Evolutionary conservation across 306 rosid genomes (phyloP).

Genomic region (Benincasa hispida): DNA sequence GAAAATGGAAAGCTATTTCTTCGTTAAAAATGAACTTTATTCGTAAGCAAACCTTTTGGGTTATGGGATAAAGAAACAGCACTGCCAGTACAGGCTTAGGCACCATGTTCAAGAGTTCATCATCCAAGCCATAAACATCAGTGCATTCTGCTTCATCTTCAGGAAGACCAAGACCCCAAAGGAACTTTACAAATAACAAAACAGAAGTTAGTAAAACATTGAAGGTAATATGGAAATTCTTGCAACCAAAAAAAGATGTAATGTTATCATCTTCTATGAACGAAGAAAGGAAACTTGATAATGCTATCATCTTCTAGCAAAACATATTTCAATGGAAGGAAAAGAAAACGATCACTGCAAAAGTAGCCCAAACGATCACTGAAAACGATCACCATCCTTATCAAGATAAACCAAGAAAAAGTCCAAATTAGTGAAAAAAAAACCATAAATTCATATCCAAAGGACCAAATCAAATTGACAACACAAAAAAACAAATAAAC

Average conservation of each 20-base stretch:
- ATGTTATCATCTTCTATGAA: too few relatives aligned
- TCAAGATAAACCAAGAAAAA: too few relatives aligned
- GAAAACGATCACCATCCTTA: too few relatives aligned
- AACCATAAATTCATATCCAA: too few relatives aligned
- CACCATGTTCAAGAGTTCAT: slow-evolving; percentile 84
- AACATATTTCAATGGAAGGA: too few relatives aligned
- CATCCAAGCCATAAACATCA: slow-evolving; percentile 86
- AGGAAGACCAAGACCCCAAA: slow-evolving; percentile 79
- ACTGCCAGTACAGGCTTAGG: slow-evolving; percentile 94
- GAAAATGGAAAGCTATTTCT: slow-evolving; percentile 9
- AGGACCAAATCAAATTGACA: too few relatives aligned
- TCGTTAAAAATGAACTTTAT: neutral
- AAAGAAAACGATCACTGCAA: too few relatives aligned
- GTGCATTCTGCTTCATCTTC: slow-evolving; percentile 58
- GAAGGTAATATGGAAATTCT: neutral
- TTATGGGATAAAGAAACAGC: slow-evolving; percentile 82
- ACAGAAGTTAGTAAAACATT: neutral
- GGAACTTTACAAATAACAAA: slow-evolving; percentile 31
- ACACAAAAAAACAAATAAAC: too few relatives aligned
- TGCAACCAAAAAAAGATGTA: too few relatives aligned
- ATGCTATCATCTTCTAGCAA: neutral
- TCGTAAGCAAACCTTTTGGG: slow-evolving; percentile 33
- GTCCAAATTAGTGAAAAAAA: too few relatives aligned
- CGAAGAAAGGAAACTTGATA: neutral
- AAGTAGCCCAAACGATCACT: too few relatives aligned